Evolutionary conservation across 129 eudicot species (phyloP), one percentile per base, ranked within the genome.

Genomic region (Cynara cardunculus): DNA sequence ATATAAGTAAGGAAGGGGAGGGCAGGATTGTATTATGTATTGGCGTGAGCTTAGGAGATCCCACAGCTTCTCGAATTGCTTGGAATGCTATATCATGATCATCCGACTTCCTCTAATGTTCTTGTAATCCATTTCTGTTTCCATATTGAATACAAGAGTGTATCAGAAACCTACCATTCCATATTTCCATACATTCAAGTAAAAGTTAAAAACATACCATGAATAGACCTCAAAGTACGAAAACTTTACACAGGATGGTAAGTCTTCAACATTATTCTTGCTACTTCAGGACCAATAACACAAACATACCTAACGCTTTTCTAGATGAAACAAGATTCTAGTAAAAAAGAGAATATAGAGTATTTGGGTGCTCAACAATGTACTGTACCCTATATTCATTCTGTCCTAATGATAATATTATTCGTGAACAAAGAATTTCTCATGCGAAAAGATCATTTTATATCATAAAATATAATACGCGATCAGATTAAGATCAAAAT

Each of bases 401-500:
- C 7, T 18, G 74, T 71, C 24, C 7, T 56, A n/a, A 56, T 56
- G 2, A 56, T 56, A 1, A 56, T 5, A 56, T 56, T 2, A n/a
- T 56, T 1, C 2, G 24, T 19, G 65, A 5, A 28, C 27, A 21
- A 64, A 64, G 26, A 22, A 10, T 19, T 64, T 14, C 69, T 64
- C 69, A 22, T 8, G 11, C 11, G 22, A 28, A 64, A 64, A 64
- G 69, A 64, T 24, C 28, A 19, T 64, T 22, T 13, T 66, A 7
- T 67, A 62, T 59, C 69, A 24, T 25, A 59, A 21, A 72, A 62
- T 62, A 25, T 25, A 77, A 14, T 30, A 69, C 24, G 49, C 16
- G 5, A 32, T 77, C 12, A 77, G 22, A 41, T 21, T 35, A 85
- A 61, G 27, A 66, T 53, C 25, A 71, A 66, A 80, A 7, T 41